A percentile compares a stretch with the other conserved stretches of the same genome.
Evolutionary conservation across 1,284 basidiomycete genomes (phyloP).

Genomic region (Gymnopus androsaceus): DNA sequence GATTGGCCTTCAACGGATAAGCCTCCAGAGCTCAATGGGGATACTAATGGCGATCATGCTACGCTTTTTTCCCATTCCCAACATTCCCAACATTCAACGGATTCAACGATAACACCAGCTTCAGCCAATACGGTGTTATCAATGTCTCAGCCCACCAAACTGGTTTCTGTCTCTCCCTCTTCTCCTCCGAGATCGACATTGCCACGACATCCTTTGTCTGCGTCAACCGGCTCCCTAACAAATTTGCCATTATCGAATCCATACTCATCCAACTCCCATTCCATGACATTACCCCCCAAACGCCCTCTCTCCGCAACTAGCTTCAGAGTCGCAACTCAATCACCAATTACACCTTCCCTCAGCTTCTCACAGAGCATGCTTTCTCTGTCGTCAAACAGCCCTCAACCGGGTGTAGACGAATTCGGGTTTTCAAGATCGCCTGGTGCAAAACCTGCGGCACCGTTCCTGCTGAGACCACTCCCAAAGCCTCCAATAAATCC

Average conservation of each 20-base stretch:
- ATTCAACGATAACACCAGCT: neutral
- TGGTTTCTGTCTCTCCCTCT: neutral
- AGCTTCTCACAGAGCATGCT: conserved; percentile 3
- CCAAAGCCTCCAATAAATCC: conserved; percentile 47
- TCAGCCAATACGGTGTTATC: too few species aligned
- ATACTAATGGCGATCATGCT: neutral
- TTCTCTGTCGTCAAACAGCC: neutral
- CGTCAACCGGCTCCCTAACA: neutral
- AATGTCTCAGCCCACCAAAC: neutral
- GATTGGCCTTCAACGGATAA: conserved; percentile 5
- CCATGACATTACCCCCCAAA: neutral
- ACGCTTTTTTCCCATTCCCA: neutral
- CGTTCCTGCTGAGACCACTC: conserved; percentile 17
- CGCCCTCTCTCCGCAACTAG: neutral
- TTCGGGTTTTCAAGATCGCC: neutral
- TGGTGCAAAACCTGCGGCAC: neutral
- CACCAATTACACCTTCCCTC: neutral
- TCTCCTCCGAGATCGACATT: neutral
- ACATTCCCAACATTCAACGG: neutral
- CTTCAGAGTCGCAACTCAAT: neutral
- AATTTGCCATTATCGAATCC: neutral
- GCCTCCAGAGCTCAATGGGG: neutral
- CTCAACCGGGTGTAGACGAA: neutral
- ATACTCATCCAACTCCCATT: neutral
- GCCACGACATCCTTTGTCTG: neutral